Percentiles rank a stretch among this genome's conserved stretches.
These are phyloP conservation scores for Pouteria campechiana DNA, from an alignment of 179 eudicot species.

Conservation along the genomic window DNA sequence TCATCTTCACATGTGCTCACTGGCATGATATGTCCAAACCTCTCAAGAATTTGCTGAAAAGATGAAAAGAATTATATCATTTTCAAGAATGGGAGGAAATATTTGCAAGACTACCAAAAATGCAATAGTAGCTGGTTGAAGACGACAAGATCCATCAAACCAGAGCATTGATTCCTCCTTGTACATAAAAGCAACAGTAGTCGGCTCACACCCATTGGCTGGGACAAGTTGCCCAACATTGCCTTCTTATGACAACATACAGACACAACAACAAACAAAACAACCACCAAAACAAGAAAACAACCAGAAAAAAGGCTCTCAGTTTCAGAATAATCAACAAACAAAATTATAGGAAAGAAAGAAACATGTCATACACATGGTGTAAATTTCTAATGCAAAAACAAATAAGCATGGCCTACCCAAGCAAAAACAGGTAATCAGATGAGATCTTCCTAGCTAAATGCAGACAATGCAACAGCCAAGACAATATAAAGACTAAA, in stretches of 20 bases:
- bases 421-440: too few species aligned
- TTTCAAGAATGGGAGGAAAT: conserved; percentile 37
- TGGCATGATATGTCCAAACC: neutral
- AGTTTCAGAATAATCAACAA: conserved; percentile 32
- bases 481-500: neutral
- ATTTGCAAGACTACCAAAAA: conserved; percentile 47
- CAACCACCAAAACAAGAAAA: conserved; percentile 45
- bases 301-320: conserved; percentile 35
- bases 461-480: neutral
- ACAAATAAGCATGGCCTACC: too few species aligned
- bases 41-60: conserved; percentile 2
- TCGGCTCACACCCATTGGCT: conserved; percentile 56
- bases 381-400: conserved; percentile 27
- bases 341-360: conserved; percentile 4
- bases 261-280: conserved; percentile 35
- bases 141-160: too few species aligned
- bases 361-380: too few species aligned
- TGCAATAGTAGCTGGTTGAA: conserved; percentile 45
- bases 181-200: conserved; percentile 44
- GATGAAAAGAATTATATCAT: conserved; percentile 26
- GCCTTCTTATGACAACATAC: conserved; percentile 63
- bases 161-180: conserved; percentile 42
- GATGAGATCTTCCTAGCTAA: neutral
- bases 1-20: neutral
- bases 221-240: conserved; percentile 46